Evolutionary conservation across 2,329 filamentous ascomycete genomes (phyloP), one percentile per base, ranked within the genome.

Genomic region (Scopulariopsis brevicaulis): DNA sequence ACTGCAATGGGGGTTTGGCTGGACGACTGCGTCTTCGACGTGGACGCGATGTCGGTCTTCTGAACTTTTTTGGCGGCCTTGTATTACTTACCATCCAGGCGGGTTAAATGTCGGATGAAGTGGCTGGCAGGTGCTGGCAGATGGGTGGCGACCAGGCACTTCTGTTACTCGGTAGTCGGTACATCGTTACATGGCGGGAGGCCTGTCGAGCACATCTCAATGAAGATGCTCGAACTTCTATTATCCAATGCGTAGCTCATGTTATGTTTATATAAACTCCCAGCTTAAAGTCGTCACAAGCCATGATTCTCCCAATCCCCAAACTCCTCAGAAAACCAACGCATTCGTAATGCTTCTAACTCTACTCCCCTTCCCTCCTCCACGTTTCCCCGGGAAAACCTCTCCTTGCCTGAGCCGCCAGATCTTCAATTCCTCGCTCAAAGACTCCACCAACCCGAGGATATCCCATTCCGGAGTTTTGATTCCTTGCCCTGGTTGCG

Each of bases 1-100:
- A 58, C 61, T 62, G 53, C 55, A 59, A 60, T 62, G 60, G 60
- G 57, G 55, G 56, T 59, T 52, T 61, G 43, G 53, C 52, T 46
- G 14, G 40, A 46, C 15, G 40, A 15, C 15, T 46, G 18, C 18
- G 40, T 46, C 40, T 46, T 18, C 40, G 15, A 7, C 12, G 40
- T n/a, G 40, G 40, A n/a, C 40, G 40, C 40, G 40, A 46, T 46
- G 18, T 46, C 40, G 40, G 40, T n/a, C 6, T n/a, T 46, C 40
- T 8, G 40, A 46, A 46, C 40, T 46, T 46, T 46, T 46, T 32
- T 32, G 28, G 40, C 15, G 15, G 15, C 15, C 15, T n/a, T 18
- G 40, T 46, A n/a, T n/a, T 46, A 46, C n/a, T n/a, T n/a, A 46
- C 6, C 15, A 2, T n/a, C 37, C 12, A 43, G 18, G 12, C 37